Conservation (phyloP, 768 basidiomycete species). For the Lentinula lateritia region DNA sequence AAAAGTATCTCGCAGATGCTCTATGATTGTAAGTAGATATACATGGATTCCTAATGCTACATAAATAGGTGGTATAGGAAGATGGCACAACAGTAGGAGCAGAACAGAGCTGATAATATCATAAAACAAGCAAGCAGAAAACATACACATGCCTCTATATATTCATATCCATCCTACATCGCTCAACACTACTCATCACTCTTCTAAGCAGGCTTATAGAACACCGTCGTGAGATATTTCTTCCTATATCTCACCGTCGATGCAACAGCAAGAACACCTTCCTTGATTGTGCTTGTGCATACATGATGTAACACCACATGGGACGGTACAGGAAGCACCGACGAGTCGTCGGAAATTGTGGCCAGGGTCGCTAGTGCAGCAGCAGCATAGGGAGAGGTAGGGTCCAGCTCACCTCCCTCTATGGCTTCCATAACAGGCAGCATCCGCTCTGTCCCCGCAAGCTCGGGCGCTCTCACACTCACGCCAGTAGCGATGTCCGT, state of each 20-base stretch:
- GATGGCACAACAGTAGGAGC: not conserved
- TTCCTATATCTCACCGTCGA: slow-evolving; percentile 87
- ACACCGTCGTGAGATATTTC: slow-evolving; percentile 90
- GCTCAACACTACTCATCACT: too few species aligned
- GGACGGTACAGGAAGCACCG: slow-evolving; percentile 86
- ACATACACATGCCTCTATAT: not conserved
- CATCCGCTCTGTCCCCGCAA: slow-evolving; percentile 14
- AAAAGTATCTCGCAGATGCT: not conserved
- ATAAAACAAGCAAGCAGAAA: not conserved
- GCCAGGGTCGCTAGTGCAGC: slow-evolving; percentile 23
- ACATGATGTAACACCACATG: slow-evolving; percentile 94
- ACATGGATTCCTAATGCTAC: not conserved
- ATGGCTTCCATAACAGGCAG: slow-evolving; percentile 13
- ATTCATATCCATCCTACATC: not conserved
- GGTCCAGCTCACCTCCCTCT: slow-evolving; percentile 23
- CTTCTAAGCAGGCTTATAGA: slow-evolving; percentile 52
- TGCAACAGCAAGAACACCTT: slow-evolving; percentile 89
- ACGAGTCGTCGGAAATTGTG: slow-evolving; percentile 71
- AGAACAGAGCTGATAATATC: not conserved
- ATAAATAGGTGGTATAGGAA: slow-evolving; percentile 3
- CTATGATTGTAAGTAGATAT: slow-evolving; percentile 1
- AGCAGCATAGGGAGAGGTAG: slow-evolving; percentile 28
- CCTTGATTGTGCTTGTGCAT: slow-evolving; percentile 90
- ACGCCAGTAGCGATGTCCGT: slow-evolving; percentile 17
- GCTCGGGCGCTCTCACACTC: slow-evolving; percentile 11